Base-by-base conservation (phyloP, 2,329 filamentous ascomycete genomes). In the Fusarium globosum region DNA sequence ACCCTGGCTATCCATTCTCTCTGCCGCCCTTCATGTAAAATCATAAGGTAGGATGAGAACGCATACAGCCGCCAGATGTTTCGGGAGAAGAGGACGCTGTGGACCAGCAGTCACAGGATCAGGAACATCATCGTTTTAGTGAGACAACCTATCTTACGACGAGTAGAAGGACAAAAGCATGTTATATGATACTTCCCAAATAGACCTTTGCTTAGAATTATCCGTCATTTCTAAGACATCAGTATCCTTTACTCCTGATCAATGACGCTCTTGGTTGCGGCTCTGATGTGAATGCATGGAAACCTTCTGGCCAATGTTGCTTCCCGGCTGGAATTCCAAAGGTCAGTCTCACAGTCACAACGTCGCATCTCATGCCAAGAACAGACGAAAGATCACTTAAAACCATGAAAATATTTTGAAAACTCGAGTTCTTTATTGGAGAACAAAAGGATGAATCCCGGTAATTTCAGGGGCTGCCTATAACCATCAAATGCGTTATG, bases 1-100 rank as follows among this genome's bases (percentile, higher is more conserved):
- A 98, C 81, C 91, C 91, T 39, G 94, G 94, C 30, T 99, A 99
- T 83, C 95, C 95, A 21, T 98, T 98, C 85, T 95, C 91, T 80
- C 88, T 99, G 70, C 96, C 96, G 62, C 96, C 96, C 16, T 98
- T 99, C 83, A 87, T 91, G 84, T 91, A 82, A 79, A 79, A 68
- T n/a, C 30, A 12, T 15, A 23, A 43, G n/a, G 33, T 18, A 30
- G 21, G 5, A 26, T n/a, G 23, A 48, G 30, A 33, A 15, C 23
- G 38, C 23, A 23, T 15, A 38, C 35, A 43, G 26, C n/a, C 33
- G 28, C 35, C 21, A 6, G 13, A 30, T 35, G 35, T 36, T 30
- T 33, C 15, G 18, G 11, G 16, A 26, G 33, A n/a, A 26, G 26
- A 48, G 16, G 30, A 38, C 30, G 45, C 42, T 68, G 41, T 23